Conservation (phyloP, 2,329 filamentous ascomycete species). For the Botrytis squamosa region DNA sequence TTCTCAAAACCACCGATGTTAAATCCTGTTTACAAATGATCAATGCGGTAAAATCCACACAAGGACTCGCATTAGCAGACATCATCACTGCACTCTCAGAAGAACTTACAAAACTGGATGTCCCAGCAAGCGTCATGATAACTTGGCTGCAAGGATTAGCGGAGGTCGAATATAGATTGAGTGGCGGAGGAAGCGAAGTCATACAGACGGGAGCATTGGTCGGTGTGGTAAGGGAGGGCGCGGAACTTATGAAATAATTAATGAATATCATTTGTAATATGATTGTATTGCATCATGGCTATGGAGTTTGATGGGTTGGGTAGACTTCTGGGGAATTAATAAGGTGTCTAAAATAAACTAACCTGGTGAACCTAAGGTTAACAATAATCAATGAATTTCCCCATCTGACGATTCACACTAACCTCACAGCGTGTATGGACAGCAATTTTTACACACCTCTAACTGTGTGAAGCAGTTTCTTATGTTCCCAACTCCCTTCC, state of each 20-base stretch:
- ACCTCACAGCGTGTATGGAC: no score
- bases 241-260: conserved; percentile 62
- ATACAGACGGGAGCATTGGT: conserved; percentile 93
- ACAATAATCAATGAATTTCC: neutral
- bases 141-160: conserved; percentile 89
- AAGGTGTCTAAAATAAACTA: neutral
- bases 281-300: neutral
- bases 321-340: neutral
- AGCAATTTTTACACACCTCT: neutral
- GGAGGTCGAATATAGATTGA: conserved; percentile 87
- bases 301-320: neutral
- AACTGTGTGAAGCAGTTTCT: no score
- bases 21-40: conserved; percentile 86
- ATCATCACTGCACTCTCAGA: conserved; percentile 86
- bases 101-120: conserved; percentile 78
- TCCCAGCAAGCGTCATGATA: conserved; percentile 82
- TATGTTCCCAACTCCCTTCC: no score
- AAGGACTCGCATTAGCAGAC: conserved; percentile 88
- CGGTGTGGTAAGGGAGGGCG: conserved; percentile 82
- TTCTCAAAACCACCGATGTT: conserved; percentile 82
- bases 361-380: neutral
- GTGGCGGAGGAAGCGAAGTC: conserved; percentile 80
- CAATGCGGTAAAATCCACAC: conserved; percentile 79
- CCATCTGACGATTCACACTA: neutral
- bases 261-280: neutral